Percentiles rank a stretch among this genome's conserved stretches.
These are phyloP conservation scores for Excoecaria cochinchinensis DNA, from an alignment of 345 rosid species.

Conservation along the genomic window DNA sequence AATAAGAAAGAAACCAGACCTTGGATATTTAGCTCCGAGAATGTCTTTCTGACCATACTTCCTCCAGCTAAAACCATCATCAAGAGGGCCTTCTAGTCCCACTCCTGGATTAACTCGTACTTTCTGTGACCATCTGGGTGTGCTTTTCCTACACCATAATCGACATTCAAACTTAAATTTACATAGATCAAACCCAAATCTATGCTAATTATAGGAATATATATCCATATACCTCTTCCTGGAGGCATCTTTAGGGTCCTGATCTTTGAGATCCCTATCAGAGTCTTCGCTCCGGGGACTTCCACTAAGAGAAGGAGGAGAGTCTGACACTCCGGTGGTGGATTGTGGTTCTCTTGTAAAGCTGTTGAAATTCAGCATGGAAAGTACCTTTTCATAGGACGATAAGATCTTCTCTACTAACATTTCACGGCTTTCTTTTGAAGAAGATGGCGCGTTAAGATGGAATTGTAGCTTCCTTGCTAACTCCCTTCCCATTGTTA, in stretches of 20 bases:
- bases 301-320: slow-evolving; percentile 43
- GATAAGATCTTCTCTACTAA: slow-evolving; percentile 48
- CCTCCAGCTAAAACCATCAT: slow-evolving; percentile 94
- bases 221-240: slow-evolving; percentile 35
- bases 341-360: slow-evolving; percentile 15
- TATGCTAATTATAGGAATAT: background rate
- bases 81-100: slow-evolving; percentile 58
- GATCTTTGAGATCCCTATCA: slow-evolving; percentile 42
- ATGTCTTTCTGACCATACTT: slow-evolving; percentile 92
- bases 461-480: slow-evolving; percentile 49
- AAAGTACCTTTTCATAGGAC: slow-evolving; percentile 62
- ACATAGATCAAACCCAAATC: background rate
- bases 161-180: background rate
- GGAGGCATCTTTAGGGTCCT: slow-evolving; percentile 38
- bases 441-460: slow-evolving; percentile 43
- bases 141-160: slow-evolving; percentile 46
- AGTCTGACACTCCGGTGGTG: slow-evolving; percentile 34
- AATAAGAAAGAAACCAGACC: slow-evolving; percentile 35
- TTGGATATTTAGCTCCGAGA: slow-evolving; percentile 72
- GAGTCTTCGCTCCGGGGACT: slow-evolving; percentile 77
- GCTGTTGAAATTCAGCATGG: slow-evolving; percentile 41
- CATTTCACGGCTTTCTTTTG: slow-evolving; percentile 41
- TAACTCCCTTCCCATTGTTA: slow-evolving; percentile 57
- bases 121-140: slow-evolving; percentile 50
- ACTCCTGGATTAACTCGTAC: slow-evolving; percentile 53